A percentile compares a stretch with the other conserved stretches of the same genome.
phyloP scores from a whole-genome alignment of 768 basidiomycete species.

The Boletus speciosus region DNA sequence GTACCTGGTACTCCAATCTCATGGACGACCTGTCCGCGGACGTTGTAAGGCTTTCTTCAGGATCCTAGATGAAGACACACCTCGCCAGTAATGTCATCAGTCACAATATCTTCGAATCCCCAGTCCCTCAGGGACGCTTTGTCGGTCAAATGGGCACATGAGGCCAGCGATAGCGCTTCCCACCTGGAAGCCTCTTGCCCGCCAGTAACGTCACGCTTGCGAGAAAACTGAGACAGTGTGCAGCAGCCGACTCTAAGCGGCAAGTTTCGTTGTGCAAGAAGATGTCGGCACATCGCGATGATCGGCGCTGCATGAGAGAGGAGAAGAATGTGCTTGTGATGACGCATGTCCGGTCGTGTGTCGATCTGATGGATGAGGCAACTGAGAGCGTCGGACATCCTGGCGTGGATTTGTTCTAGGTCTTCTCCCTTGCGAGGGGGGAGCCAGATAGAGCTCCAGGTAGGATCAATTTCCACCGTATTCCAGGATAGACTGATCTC shows the following conservation, averaged over 20 bases:
- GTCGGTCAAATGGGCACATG: slow-evolving; percentile 51
- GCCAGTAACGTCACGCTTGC: slow-evolving; percentile 25
- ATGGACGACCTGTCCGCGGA: slow-evolving; percentile 52
- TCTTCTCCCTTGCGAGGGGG: slow-evolving; percentile 74
- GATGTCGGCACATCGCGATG: slow-evolving; percentile 59
- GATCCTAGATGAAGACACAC: slow-evolving; percentile 35
- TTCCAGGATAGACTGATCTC: slow-evolving; percentile 63
- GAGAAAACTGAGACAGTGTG: slow-evolving; percentile 56
- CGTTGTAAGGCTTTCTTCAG: not conserved
- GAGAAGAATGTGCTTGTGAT: slow-evolving; percentile 54
- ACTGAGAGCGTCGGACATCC: slow-evolving; percentile 49
- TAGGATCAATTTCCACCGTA: slow-evolving; percentile 58
- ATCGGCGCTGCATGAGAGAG: slow-evolving; percentile 75
- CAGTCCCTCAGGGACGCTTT: slow-evolving; percentile 65
- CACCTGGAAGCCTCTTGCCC: slow-evolving; percentile 41
- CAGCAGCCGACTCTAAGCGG: slow-evolving; percentile 72
- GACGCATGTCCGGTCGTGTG: slow-evolving; percentile 35
- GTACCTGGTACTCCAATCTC: slow-evolving; percentile 69
- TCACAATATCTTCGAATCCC: slow-evolving; percentile 75
- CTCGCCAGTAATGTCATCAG: slow-evolving; percentile 49
- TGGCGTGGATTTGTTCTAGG: slow-evolving; percentile 57
- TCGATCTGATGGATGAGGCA: slow-evolving; percentile 53
- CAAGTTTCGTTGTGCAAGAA: slow-evolving; percentile 50
- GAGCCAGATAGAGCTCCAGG: slow-evolving; percentile 63
- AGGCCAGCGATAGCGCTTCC: slow-evolving; percentile 46